Base-by-base conservation (phyloP, 1,139 yeast genomes). In the Taiozyma onychis region DNA sequence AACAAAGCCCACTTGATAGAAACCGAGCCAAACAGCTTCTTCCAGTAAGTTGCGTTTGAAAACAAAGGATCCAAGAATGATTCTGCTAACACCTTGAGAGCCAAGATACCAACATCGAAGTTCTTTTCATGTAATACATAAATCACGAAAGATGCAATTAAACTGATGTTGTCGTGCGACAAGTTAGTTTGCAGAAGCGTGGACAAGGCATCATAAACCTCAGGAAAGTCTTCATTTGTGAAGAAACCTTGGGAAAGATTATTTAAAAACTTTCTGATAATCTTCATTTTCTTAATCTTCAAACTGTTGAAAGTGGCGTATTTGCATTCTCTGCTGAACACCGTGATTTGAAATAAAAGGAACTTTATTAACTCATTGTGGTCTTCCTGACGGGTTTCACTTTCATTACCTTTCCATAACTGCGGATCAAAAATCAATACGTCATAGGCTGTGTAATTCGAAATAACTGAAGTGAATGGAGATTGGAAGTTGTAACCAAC, bases 1-100 rank as follows among this genome's bases (percentile, higher is more conserved):
- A 85, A 66, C n/a, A 86, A 64, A 2, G 83, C 69, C 85, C 90
- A 83, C 61, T 84, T 85, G 4, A 82, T 74, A 1, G 88, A 78
- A 7, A 85, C 73, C 0, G 85, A 73, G 45, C 81, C 72, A 13
- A 83, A 74, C 44, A 85, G 70, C 55, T 76, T 78, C 58, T 75
- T 66, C 62, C 63, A 60, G 16, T 48, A 48, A 4, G 44, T 27
- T 1, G 55, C 32, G 39, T 52, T 58, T 8, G 61, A 54, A 21
- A 59, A 46, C 2, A 54, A 39, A 2, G 65, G 63, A 42, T 61
- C 65, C 13, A 61, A 44, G 22, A 55, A 54, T 2, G 51, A 54
- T 11, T 48, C 61, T 21, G 50, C 50, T 16, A 47, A 51, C 16
- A 49, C 53, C n/a, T 30, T 54, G 47, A 50, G 48, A 5, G 46